These are phyloP conservation scores for Linanthus parryae DNA, from an alignment of 148 eudicot species.

Conservation along the genomic window DNA sequence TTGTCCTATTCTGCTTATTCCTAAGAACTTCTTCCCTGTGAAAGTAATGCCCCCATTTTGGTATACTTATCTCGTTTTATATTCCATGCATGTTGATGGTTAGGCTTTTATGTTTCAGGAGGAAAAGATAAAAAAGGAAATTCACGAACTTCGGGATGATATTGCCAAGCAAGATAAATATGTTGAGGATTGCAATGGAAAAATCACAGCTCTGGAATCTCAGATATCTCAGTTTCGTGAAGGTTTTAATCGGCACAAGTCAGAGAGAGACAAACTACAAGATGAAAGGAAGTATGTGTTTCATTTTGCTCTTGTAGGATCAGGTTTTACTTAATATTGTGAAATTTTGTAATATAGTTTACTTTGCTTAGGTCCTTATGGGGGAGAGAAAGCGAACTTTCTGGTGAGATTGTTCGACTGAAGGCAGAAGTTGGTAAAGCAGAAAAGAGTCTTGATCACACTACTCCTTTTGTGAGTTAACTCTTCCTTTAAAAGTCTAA, in stretches of 20 bases:
- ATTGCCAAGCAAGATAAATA: constrained; percentile 51
- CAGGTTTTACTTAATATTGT: not conserved
- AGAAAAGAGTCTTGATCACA: constrained; percentile 91
- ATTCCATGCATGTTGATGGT: too few relatives aligned
- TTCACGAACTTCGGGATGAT: constrained; percentile 53
- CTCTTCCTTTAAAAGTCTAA: too few relatives aligned
- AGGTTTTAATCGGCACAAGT: constrained; percentile 50
- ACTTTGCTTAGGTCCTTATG: constrained; percentile 68
- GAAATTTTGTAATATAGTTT: too few relatives aligned
- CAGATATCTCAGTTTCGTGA: constrained; percentile 43
- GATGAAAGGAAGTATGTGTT: constrained; percentile 79
- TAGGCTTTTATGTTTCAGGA: constrained; percentile 51
- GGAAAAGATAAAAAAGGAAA: constrained; percentile 57
- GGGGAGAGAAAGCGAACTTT: constrained; percentile 77
- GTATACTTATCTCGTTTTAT: too few relatives aligned
- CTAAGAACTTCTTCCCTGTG: too few relatives aligned
- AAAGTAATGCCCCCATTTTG: too few relatives aligned
- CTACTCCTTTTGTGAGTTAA: constrained; percentile 98
- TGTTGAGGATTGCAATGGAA: constrained; percentile 39
- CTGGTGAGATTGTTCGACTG: constrained; percentile 70
- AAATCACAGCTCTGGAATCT: constrained; percentile 42
- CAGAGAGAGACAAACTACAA: constrained; percentile 69
- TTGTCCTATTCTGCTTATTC: too few relatives aligned
- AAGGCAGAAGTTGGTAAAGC: constrained; percentile 85
- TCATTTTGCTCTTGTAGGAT: constrained; percentile 6